phyloP scores from a whole-genome alignment of 2,329 filamentous ascomycete genomes.

The Colletotrichum incanum region DNA sequence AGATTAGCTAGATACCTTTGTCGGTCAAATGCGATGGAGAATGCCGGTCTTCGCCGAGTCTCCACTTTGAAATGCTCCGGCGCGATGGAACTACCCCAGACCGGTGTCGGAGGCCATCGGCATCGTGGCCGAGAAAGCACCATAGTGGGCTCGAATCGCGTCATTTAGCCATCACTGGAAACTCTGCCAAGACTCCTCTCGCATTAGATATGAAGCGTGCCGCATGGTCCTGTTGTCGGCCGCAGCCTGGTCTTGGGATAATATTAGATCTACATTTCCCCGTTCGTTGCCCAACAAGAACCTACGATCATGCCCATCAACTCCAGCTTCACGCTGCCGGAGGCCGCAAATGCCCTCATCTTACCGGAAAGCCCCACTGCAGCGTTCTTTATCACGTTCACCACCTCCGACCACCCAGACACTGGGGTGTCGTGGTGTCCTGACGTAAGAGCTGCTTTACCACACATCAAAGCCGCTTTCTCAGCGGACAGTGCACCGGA shows the following conservation, averaged over 20 bases:
- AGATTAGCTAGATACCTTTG: too few relatives aligned
- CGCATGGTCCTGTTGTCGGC: background rate
- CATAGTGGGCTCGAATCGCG: slow-evolving; percentile 23
- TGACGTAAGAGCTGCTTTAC: slow-evolving; percentile 56
- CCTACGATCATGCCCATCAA: slow-evolving; percentile 19
- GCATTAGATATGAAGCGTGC: background rate
- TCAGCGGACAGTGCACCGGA: slow-evolving; percentile 45
- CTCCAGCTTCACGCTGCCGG: slow-evolving; percentile 4
- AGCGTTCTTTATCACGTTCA: slow-evolving; percentile 54
- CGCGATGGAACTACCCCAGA: background rate
- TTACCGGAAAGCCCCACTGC: background rate
- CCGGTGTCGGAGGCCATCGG: slow-evolving; percentile 6
- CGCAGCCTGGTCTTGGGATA: too few relatives aligned
- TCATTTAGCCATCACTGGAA: background rate
- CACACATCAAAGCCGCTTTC: slow-evolving; percentile 52
- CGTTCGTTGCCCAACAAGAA: background rate
- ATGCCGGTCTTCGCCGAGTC: background rate
- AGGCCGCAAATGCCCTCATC: background rate
- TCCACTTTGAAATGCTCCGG: background rate
- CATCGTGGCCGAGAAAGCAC: background rate
- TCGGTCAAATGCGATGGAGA: background rate
- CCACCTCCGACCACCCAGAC: slow-evolving; percentile 53
- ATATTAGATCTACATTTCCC: background rate
- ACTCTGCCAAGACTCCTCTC: too few relatives aligned
- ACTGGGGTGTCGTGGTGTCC: slow-evolving; percentile 58